Evolutionary conservation across 202 grass and related monocot genomes (phyloP), one percentile per base, ranked within the genome.

Genomic region (Cymbopogon flexuosus): DNA sequence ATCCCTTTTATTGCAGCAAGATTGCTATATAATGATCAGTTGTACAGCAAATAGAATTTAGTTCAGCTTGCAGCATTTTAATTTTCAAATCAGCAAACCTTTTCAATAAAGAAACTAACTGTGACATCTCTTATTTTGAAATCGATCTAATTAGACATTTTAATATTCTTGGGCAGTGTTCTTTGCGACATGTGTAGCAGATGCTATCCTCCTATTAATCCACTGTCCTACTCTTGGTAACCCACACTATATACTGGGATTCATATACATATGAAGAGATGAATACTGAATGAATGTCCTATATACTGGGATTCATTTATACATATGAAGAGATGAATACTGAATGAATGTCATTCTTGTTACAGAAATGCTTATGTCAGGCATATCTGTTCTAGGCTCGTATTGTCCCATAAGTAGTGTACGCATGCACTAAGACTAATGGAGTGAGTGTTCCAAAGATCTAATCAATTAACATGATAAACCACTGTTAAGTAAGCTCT

Each of bases 51-150:
- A 64, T 21, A 46, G 16, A 16, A 52, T 79, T 75, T n/a, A n/a
- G n/a, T 75, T 88, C 11, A 74, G 56, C 52, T 47, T 51, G 68
- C 51, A 74, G 60, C 24, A 59, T n/a, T 62, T 65, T 35, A 40
- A 76, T 23, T 60, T 66, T 62, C 0, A 15, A 67, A 68, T 54
- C 16, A 62, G 69, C 31, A 60, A 13, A 78, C 36, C 7, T 49
- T 47, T 83, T 70, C 30, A 72, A 37, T 60, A 37, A 15, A 57
- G 30, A 84, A 79, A 33, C 34, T 22, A 60, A 27, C 16, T 69
- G 9, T 14, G 10, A 10, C 18, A 43, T 69, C 56, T 35, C 15
- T 68, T 63, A 65, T 71, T 58, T 10, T 3, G 10, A 23, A 71
- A 83, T 56, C 5, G 46, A 29, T 47, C 35, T 21, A 35, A 65